phyloP scores from a whole-genome alignment of 208 protist genomes.

The Crithidia bombi region DNA sequence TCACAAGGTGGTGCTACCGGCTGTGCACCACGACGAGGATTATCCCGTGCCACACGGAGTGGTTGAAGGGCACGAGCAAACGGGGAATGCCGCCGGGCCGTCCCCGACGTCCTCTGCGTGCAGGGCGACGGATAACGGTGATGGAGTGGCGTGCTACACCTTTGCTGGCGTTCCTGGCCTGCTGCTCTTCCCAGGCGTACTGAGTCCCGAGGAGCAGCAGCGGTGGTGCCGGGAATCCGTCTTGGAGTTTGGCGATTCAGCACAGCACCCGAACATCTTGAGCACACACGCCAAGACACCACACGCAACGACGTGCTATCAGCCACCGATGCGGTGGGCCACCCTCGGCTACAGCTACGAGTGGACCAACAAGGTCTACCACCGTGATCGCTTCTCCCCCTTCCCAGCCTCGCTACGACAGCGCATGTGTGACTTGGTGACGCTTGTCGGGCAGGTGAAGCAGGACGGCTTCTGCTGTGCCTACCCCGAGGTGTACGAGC shows the following conservation, averaged over 20 bases:
- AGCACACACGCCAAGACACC: conserved; percentile 76
- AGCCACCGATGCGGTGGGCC: conserved; percentile 88
- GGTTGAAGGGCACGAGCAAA: neutral
- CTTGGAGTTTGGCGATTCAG: conserved; percentile 65
- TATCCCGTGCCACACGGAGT: neutral
- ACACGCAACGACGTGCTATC: conserved; percentile 63
- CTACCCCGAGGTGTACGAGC: conserved; percentile 59
- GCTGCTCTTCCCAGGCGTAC: conserved; percentile 58
- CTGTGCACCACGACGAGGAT: neutral
- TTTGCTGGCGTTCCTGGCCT: conserved; percentile 77
- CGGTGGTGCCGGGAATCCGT: conserved; percentile 61
- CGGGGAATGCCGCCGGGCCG: neutral
- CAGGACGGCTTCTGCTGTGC: conserved; percentile 39
- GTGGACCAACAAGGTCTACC: conserved; percentile 86
- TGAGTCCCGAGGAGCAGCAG: conserved; percentile 60
- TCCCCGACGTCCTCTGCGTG: neutral
- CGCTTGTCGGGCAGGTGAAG: conserved; percentile 41
- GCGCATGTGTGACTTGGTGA: conserved; percentile 52
- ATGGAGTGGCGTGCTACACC: conserved; percentile 59
- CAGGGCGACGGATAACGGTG: neutral
- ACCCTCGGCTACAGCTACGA: conserved; percentile 90
- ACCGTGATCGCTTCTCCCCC: conserved; percentile 44
- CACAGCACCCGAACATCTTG: conserved; percentile 76
- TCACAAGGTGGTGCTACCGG: conserved; percentile 31
- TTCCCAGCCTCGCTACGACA: conserved; percentile 59